Evolutionary conservation across 805 yeast genomes (phyloP).

Genomic region (Wickerhamomyces bisporus): DNA sequence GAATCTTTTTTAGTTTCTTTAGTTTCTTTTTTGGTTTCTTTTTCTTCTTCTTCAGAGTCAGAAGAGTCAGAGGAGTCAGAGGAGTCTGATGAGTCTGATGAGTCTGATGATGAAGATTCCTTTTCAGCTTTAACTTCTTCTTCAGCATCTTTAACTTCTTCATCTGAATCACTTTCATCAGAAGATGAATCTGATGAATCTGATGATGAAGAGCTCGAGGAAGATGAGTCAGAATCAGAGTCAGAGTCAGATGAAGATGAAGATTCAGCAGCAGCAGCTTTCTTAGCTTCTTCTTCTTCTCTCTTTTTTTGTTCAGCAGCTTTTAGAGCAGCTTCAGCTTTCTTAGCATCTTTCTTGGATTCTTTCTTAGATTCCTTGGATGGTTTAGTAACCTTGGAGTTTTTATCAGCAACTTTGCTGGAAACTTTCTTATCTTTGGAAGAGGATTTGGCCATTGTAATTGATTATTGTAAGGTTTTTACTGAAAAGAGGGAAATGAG

Average conservation of each 20-base stretch:
- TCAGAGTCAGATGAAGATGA: constrained; percentile 23
- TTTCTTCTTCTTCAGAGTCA: constrained; percentile 9
- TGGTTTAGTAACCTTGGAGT: constrained; percentile 22
- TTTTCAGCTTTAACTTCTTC: constrained; percentile 12
- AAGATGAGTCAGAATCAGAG: constrained; percentile 25
- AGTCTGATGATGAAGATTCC: constrained; percentile 10
- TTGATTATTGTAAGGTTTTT: not conserved
- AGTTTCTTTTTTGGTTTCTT: constrained; percentile 4
- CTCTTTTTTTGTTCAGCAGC: constrained; percentile 20
- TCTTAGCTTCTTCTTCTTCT: constrained; percentile 22
- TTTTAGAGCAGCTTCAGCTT: constrained; percentile 24
- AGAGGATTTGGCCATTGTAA: constrained; percentile 20
- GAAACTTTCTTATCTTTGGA: constrained; percentile 16
- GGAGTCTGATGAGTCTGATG: constrained; percentile 11
- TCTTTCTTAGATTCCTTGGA: constrained; percentile 24
- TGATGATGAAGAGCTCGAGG: constrained; percentile 16
- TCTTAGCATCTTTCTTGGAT: constrained; percentile 24
- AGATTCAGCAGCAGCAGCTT: constrained; percentile 26
- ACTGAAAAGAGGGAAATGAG: too few species aligned
- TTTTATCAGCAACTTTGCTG: constrained; percentile 13
- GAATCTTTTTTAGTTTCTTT: constrained; percentile 3
- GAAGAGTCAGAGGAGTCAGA: constrained; percentile 4
- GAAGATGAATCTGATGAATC: constrained; percentile 19
- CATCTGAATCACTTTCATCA: constrained; percentile 16
- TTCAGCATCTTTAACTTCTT: constrained; percentile 20